These are phyloP conservation scores for Myxozyma neotropica DNA, from an alignment of 805 yeast genomes.

Conservation along the genomic window DNA sequence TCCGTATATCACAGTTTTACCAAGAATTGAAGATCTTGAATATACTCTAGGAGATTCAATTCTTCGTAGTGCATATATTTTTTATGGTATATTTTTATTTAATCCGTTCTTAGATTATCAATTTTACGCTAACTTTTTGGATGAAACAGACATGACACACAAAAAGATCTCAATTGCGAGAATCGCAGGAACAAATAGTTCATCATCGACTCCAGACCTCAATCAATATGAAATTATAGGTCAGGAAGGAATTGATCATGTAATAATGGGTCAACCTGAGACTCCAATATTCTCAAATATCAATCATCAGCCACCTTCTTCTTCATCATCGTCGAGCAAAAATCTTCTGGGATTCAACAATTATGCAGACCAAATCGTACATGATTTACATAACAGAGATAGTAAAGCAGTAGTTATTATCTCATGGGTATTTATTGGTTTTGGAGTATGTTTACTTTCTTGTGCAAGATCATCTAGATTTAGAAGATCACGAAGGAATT, in stretches of 20 bases:
- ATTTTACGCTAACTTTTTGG: not conserved
- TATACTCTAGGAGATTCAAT: constrained; percentile 21
- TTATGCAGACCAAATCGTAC: not conserved
- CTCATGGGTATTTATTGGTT: not conserved
- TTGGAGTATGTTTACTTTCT: not conserved
- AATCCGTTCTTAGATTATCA: not conserved
- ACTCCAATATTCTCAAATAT: not conserved
- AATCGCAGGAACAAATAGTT: not conserved
- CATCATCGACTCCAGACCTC: not conserved
- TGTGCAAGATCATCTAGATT: not conserved
- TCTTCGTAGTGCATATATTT: constrained; percentile 24
- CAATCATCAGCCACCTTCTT: not conserved
- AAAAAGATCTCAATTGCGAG: constrained; percentile 9
- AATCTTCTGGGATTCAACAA: not conserved
- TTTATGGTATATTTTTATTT: constrained; percentile 12
- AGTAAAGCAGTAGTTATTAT: not conserved
- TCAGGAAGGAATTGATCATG: not conserved
- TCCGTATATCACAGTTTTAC: not conserved
- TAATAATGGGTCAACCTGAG: not conserved
- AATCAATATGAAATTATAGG: not conserved
- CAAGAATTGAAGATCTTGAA: not conserved
- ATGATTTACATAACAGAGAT: not conserved
- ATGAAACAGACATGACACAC: not conserved
- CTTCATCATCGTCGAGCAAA: not conserved
- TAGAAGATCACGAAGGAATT: not conserved